Base-by-base conservation (phyloP, 2,329 filamentous ascomycete genomes). In the Pseudogymnoascus sp. region DNA sequence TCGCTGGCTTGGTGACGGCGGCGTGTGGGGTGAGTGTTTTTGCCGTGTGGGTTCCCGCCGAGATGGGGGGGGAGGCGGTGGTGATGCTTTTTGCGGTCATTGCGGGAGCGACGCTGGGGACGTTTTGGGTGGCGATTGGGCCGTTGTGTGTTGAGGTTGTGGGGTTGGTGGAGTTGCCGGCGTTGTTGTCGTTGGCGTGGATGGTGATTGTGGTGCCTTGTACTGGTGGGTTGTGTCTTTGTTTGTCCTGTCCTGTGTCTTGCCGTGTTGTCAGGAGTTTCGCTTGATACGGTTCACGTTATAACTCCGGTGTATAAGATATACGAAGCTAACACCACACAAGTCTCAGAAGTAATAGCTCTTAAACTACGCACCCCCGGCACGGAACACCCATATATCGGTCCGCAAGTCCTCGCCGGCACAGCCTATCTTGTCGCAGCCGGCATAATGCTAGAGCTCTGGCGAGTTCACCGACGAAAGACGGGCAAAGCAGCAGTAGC, bases 101-200 rank as follows among this genome's bases (percentile, higher is more conserved):
- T 0, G 69, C 70, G 59, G 79, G 79, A 2, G 73, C 74, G 5
- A 74, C 77, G 6, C 66, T 78, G 28, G 79, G 79, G 0, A 73
- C 76, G 0, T 79, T 79, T 64, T 81, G 78, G 77, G 76, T 76
- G 69, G 73, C 74, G 9, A 71, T 77, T 59, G 72, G 70, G 6
- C 74, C 74, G 5, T 67, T 77, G 0, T 73, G 71, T 38, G 74
- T 72, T 16, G 74, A 77, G 61, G 71, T 77, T 12, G 74, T 71
- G 1, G 74, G 74, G 5, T 67, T 78, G 6, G 68, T 68, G 58
- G 70, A 77, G 54, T 65, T 77, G 8, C 75, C 72, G 7, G 75
- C 74, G 3, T 64, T 76, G 41, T 67, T 77, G 6, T 73, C 74
- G 9, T 65, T 77, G 2, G 66, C 69, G 6, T 77, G 73, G 71